Evolutionary conservation across 1,139 yeast species (phyloP).

Genomic region (Torulaspora globosa): DNA sequence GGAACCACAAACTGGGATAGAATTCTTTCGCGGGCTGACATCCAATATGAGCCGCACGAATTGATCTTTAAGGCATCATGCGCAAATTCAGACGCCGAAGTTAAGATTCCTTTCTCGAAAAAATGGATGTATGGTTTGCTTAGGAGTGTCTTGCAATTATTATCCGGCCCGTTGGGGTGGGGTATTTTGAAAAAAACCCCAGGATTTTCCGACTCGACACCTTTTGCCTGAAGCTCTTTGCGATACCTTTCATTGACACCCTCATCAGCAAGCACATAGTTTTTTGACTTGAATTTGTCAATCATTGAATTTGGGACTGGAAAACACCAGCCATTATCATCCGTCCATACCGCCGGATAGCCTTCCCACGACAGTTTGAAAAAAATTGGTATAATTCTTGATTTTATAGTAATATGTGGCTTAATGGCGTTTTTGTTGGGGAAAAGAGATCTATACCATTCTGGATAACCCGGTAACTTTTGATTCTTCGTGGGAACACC

Average conservation of each 20-base stretch:
- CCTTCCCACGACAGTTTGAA: slow-evolving; percentile 83
- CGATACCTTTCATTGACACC: slow-evolving; percentile 16
- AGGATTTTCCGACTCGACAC: slow-evolving; percentile 3
- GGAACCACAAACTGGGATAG: slow-evolving; percentile 80
- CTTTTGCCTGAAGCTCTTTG: slow-evolving; percentile 1
- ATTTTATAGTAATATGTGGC: slow-evolving; percentile 62
- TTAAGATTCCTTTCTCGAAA: slow-evolving; percentile 69
- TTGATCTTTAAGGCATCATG: slow-evolving; percentile 72
- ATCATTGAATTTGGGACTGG: slow-evolving; percentile 45
- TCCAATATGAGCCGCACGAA: slow-evolving; percentile 87
- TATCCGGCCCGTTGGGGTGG: slow-evolving; percentile 78
- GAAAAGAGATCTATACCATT: slow-evolving; percentile 82
- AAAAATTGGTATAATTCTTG: slow-evolving; percentile 73
- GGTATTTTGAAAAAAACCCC: slow-evolving; percentile 64
- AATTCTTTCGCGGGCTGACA: slow-evolving; percentile 81
- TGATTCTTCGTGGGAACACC: slow-evolving; percentile 78
- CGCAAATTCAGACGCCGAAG: slow-evolving; percentile 71
- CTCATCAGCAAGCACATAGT: slow-evolving; percentile 43
- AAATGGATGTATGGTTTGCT: slow-evolving; percentile 68
- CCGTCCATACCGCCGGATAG: slow-evolving; percentile 75
- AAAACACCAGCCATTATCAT: slow-evolving; percentile 85
- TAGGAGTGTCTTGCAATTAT: slow-evolving; percentile 73
- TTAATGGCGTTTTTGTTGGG: slow-evolving; percentile 42
- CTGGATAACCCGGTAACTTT: slow-evolving; percentile 85
- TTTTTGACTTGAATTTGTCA: slow-evolving; percentile 46